phyloP scores from a whole-genome alignment of 805 yeast species.

The Ogataea haglerorum region DNA sequence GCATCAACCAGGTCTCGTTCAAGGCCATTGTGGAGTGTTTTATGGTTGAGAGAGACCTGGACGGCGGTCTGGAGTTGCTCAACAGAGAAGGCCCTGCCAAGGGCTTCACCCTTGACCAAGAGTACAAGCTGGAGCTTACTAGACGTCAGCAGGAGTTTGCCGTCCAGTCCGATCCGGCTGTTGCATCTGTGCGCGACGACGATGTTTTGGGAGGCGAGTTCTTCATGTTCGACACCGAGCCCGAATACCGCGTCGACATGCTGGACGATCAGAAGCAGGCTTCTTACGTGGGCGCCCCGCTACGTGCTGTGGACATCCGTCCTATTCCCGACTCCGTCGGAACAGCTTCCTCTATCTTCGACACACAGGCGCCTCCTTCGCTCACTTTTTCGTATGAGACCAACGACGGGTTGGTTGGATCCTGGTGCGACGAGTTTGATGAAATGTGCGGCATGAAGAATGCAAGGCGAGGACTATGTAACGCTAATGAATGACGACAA shows the following conservation, averaged over 20 bases:
- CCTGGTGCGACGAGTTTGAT: conserved; percentile 21
- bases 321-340: conserved; percentile 11
- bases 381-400: conserved; percentile 19
- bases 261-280: conserved; percentile 17
- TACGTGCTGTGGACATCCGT: conserved; percentile 10
- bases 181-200: conserved; percentile 4
- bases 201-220: conserved; percentile 29
- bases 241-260: conserved; percentile 23
- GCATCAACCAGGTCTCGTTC: conserved; percentile 42
- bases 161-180: conserved; percentile 6
- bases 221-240: conserved; percentile 36
- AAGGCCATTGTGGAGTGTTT: conserved; percentile 38
- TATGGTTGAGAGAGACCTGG: conserved; percentile 40
- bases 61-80: conserved; percentile 29
- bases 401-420: conserved; percentile 12
- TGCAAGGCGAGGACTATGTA: conserved; percentile 1
- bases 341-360: conserved; percentile 18
- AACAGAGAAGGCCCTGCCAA: conserved; percentile 28
- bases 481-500: background rate
- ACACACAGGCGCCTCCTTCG: conserved; percentile 17
- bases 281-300: conserved; percentile 7
- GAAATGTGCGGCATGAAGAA: conserved; percentile 9
- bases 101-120: conserved; percentile 48
- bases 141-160: conserved; percentile 8
- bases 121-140: conserved; percentile 31